Conservation (phyloP, 805 yeast genomes). For the Nakazawaea molendinolei region DNA sequence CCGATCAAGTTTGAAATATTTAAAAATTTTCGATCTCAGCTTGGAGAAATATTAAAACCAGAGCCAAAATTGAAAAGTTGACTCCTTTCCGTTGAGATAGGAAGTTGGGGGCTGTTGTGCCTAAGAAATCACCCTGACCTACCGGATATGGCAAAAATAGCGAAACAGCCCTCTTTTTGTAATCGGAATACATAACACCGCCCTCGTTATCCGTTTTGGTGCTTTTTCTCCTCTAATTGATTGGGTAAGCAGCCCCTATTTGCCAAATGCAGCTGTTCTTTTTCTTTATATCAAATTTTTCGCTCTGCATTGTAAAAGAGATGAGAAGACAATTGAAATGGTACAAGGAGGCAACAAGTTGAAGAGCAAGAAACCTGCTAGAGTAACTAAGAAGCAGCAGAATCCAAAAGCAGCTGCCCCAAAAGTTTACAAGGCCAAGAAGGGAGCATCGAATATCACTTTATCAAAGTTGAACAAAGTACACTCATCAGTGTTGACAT, state of each 20-base stretch:
- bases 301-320: neutral
- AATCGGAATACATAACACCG: too few species aligned
- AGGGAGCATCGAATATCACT: constrained; percentile 29
- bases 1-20: neutral
- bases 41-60: too few species aligned
- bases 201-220: too few species aligned
- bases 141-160: too few species aligned
- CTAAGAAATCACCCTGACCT: too few species aligned
- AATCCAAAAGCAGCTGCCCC: constrained; percentile 73
- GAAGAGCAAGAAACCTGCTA: constrained; percentile 38
- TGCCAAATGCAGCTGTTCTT: neutral
- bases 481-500: constrained; percentile 44
- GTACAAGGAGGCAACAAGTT: constrained; percentile 71
- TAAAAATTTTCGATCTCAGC: neutral
- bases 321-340: constrained; percentile 31
- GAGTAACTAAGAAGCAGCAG: constrained; percentile 58
- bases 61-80: too few species aligned
- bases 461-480: constrained; percentile 50
- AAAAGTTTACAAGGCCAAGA: constrained; percentile 60
- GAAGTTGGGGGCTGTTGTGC: too few species aligned
- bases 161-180: too few species aligned
- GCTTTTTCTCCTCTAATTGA: neutral
- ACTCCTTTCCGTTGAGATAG: neutral
- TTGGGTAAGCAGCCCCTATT: neutral
- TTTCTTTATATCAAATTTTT: too few species aligned